Percentiles rank a stretch among this genome's conserved stretches.
Conservation (phyloP, 192 early-diverging fungal genomes). For the Gonapodya prolifera region DNA sequence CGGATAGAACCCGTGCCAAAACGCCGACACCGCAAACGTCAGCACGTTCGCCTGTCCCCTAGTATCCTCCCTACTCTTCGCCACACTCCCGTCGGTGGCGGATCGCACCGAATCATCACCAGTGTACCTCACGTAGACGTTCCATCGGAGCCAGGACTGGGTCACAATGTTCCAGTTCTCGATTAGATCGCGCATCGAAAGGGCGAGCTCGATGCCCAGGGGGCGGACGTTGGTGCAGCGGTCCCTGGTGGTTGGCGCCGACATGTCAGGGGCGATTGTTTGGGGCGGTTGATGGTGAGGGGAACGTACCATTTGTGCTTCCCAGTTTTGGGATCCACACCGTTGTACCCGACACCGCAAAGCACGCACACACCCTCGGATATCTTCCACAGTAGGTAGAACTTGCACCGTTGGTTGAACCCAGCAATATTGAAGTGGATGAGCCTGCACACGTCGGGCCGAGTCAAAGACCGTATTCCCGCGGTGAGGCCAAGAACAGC, state of each 20-base stretch:
- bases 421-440: constrained; percentile 44
- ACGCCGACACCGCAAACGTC: constrained; percentile 71
- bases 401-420: constrained; percentile 58
- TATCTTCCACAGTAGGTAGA: constrained; percentile 86
- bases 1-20: constrained; percentile 95
- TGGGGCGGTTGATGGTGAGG: too few species aligned
- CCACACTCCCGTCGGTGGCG: background rate
- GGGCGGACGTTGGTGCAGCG: constrained; percentile 68
- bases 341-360: constrained; percentile 73
- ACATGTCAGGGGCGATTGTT: too few species aligned
- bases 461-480: too few species aligned
- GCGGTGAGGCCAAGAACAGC: too few species aligned
- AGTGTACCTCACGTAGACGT: constrained; percentile 59
- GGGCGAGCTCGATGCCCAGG: constrained; percentile 56
- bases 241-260: too few species aligned
- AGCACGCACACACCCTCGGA: constrained; percentile 74
- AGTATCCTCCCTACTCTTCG: constrained; percentile 40
- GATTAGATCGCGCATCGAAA: constrained; percentile 57
- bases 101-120: constrained; percentile 31
- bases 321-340: constrained; percentile 35
- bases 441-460: constrained; percentile 26
- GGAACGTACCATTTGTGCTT: constrained; percentile 11
- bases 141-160: constrained; percentile 72
- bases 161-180: constrained; percentile 89
- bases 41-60: constrained; percentile 42